Base-by-base conservation (phyloP, 305 asterid species). In the Striga hermonthica region DNA sequence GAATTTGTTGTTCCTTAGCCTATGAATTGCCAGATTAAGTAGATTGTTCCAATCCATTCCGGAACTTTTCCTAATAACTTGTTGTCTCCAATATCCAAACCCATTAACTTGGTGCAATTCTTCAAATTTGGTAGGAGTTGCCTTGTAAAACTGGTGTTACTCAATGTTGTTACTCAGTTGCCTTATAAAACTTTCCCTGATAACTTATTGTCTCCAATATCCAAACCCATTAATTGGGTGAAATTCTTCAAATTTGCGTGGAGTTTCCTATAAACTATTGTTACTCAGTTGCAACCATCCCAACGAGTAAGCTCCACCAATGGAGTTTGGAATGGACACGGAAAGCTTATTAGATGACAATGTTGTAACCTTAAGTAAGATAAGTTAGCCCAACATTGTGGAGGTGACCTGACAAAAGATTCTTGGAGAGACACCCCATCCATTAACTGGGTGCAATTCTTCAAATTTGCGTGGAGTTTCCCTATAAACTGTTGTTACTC, bases 241-340 rank as follows among this genome's bases (percentile, higher is more conserved):
- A 44, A 63, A 34, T 63, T 63, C 4, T 16, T 5, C 2, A 63
- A n/a, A 45, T 28, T 48, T 5, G 35, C 45, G 57, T 57, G 67
- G 28, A 63, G 40, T 47, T 63, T n/a, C 8, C 69, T 52, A 9
- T n/a, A n/a, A n/a, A n/a, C n/a, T n/a, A n/a, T n/a, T n/a, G n/a
- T n/a, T n/a, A n/a, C n/a, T n/a, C n/a, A n/a, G n/a, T 64, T 63
- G 12, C 13, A 57, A 28, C 67, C 67, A 63, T 45, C 45, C n/a
- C n/a, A n/a, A n/a, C n/a, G n/a, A n/a, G n/a, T n/a, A n/a, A n/a
- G n/a, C n/a, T n/a, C n/a, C n/a, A n/a, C n/a, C n/a, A n/a, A n/a
- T n/a, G n/a, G n/a, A n/a, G n/a, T n/a, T n/a, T n/a, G n/a, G n/a
- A n/a, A n/a, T n/a, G n/a, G n/a, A n/a, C n/a, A n/a, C n/a, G n/a